A percentile compares a stretch with the other conserved stretches of the same genome.
phyloP scores from a whole-genome alignment of 2,329 filamentous ascomycete genomes.

The Fusarium sp. region DNA sequence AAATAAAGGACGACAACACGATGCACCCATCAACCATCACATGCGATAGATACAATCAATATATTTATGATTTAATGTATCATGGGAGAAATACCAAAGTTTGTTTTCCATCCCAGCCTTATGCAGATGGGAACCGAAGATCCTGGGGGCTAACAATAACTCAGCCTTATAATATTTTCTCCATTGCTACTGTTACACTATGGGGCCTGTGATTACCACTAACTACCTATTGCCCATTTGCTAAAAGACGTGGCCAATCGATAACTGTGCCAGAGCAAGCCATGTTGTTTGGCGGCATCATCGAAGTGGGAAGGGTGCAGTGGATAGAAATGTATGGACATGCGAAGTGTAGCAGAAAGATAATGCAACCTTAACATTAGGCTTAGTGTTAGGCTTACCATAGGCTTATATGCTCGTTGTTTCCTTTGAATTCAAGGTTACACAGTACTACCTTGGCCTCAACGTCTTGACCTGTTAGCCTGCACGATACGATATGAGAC shows the following conservation, averaged over 20 bases:
- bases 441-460: neutral
- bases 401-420: neutral
- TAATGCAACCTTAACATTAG: neutral
- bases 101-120: neutral
- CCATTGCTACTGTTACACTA: neutral
- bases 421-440: neutral
- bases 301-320: slow-evolving; percentile 5
- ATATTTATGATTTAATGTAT: neutral
- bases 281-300: slow-evolving; percentile 12
- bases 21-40: neutral
- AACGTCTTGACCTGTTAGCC: neutral
- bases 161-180: neutral
- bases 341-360: neutral
- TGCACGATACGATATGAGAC: neutral
- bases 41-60: neutral
- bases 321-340: neutral
- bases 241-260: neutral
- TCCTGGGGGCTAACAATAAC: neutral
- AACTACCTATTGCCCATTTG: neutral
- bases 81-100: neutral
- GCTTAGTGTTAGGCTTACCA: neutral
- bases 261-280: neutral
- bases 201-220: neutral
- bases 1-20: neutral
- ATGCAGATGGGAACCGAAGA: neutral